These are phyloP conservation scores for Phytopythium ostracodes DNA, from an alignment of 352 stramenopile genomes.

Conservation along the genomic window DNA sequence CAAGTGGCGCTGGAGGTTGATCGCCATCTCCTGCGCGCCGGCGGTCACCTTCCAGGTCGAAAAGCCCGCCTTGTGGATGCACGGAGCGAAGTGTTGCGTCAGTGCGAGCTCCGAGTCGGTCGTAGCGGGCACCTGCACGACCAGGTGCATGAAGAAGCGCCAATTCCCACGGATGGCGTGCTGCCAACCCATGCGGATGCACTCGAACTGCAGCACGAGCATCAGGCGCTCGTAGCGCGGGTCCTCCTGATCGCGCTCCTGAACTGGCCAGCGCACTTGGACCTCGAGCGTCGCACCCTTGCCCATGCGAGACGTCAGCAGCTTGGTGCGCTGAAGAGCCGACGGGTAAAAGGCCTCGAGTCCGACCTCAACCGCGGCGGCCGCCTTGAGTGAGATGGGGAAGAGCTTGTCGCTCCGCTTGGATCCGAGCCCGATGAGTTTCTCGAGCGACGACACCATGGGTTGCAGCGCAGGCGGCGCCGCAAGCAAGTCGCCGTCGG, in stretches of 20 bases:
- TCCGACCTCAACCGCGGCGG: constrained; percentile 77
- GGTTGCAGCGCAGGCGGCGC: constrained; percentile 61
- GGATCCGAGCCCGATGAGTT: constrained; percentile 74
- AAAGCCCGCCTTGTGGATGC: constrained; percentile 81
- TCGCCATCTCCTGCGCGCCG: constrained; percentile 82
- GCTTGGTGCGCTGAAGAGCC: constrained; percentile 73
- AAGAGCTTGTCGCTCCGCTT: constrained; percentile 83
- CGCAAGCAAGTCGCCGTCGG: constrained; percentile 37
- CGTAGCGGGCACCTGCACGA: constrained; percentile 56
- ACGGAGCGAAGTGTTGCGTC: constrained; percentile 61
- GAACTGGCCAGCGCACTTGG: constrained; percentile 83
- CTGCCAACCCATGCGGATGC: constrained; percentile 62
- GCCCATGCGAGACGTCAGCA: constrained; percentile 81
- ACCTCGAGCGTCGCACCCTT: constrained; percentile 80
- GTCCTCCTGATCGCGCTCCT: constrained; percentile 85
- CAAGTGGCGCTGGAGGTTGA: constrained; percentile 83
- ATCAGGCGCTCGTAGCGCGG: constrained; percentile 83
- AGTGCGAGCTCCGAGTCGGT: constrained; percentile 58
- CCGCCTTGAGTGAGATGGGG: constrained; percentile 75
- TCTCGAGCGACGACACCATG: constrained; percentile 59
- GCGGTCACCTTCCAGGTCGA: constrained; percentile 82
- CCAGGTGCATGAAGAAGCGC: constrained; percentile 84
- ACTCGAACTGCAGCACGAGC: constrained; percentile 85
- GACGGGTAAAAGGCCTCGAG: constrained; percentile 87
- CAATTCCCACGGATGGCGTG: constrained; percentile 75